Conservation (phyloP, 352 stramenopile species). For the Phytopythium helicoides region DNA sequence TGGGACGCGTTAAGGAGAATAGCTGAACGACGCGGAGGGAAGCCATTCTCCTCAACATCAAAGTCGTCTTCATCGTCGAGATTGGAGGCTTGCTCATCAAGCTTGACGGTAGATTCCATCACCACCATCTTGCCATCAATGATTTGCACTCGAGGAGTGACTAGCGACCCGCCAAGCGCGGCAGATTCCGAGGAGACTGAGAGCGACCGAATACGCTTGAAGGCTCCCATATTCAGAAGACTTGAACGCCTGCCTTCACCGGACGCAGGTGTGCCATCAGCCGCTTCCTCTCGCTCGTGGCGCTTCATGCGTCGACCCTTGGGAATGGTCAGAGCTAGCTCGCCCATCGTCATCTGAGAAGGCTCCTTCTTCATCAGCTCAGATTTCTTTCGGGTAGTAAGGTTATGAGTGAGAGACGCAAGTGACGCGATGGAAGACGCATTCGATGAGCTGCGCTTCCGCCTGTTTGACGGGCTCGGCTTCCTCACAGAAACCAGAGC, state of each 20-base stretch:
- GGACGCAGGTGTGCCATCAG: slow-evolving; percentile 7
- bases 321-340: slow-evolving; percentile 73
- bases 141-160: slow-evolving; percentile 80
- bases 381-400: slow-evolving; percentile 40
- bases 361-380: slow-evolving; percentile 68
- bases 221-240: slow-evolving; percentile 34
- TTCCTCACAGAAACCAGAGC: slow-evolving; percentile 34
- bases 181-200: slow-evolving; percentile 63
- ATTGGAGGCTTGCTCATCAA: slow-evolving; percentile 43
- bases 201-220: slow-evolving; percentile 55
- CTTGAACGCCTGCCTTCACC: slow-evolving; percentile 18
- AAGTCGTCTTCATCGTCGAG: slow-evolving; percentile 23
- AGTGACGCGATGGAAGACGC: slow-evolving; percentile 42
- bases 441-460: slow-evolving; percentile 59
- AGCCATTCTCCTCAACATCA: slow-evolving; percentile 20
- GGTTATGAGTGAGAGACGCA: slow-evolving; percentile 18
- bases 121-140: slow-evolving; percentile 87
- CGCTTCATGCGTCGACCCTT: slow-evolving; percentile 54
- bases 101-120: slow-evolving; percentile 60
- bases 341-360: slow-evolving; percentile 84
- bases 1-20: slow-evolving; percentile 39
- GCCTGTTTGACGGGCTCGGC: slow-evolving; percentile 11
- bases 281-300: slow-evolving; percentile 57
- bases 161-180: slow-evolving; percentile 59
- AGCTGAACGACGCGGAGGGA: slow-evolving; percentile 30